Evolutionary conservation across 495 filamentous ascomycete genomes (phyloP), one percentile per base, ranked within the genome.

Genomic region (Hypoxylon rickii): DNA sequence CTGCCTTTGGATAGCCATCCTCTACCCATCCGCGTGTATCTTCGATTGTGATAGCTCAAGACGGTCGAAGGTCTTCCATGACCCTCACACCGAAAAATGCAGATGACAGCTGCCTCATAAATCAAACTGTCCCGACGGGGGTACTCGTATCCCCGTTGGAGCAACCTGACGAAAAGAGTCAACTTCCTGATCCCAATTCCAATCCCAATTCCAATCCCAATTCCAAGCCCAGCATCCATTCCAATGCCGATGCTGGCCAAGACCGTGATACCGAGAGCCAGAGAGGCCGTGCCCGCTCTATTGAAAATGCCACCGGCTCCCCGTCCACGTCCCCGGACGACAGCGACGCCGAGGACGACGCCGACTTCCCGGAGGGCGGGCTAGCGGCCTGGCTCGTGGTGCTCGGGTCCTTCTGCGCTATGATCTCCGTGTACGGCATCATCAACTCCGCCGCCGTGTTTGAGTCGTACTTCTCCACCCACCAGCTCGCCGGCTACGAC

Each of bases 401-500:
- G 1, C 45, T 84, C 6, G 83, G 83, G 2, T 83, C 85, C 11
- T 83, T 79, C 60, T 72, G 79, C 62, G 73, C 82, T 54, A 83
- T 87, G 77, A 67, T 81, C 17, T 80, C 82, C 12, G 80, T 84
- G n/a, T 87, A 83, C 64, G 85, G 84, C 0, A 77, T 87, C 44
- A 79, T 84, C 76, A 80, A 86, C 68, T 79, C 77, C 66, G 76
- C 84, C 13, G 85, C 82, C 44, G 76, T 85, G 0, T 80, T 87
- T 17, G 83, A 87, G 64, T 79, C 83, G 48, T 86, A 85, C 68
- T 81, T 86, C 61, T 73, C 73, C 40, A 74, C 75, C 5, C 68
- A 87, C 62, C 84, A 89, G 66, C 75, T 89, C 12, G 65, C 71
- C 1, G 55, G 70, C 12, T 79, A 85, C 69, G 75, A 60, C 34